Percentiles rank a stretch among this genome's conserved stretches.
Conservation (phyloP, 2,329 filamentous ascomycete species). For the Dactylella cylindrospora region DNA sequence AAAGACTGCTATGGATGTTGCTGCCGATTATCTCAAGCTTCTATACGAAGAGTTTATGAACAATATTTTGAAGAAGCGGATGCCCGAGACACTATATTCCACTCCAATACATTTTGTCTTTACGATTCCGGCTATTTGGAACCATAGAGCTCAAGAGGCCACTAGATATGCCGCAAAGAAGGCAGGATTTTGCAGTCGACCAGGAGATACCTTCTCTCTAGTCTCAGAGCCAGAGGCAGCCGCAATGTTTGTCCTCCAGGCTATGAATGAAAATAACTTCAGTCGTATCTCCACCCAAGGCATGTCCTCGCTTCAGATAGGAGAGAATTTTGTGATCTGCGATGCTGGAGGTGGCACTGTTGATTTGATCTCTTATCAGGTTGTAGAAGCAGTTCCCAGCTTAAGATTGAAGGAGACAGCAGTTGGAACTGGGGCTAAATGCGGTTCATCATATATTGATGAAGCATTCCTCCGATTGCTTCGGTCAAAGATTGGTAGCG, state of each 20-base stretch:
- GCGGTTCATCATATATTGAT: constrained; percentile 45
- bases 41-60: constrained; percentile 42
- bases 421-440: constrained; percentile 43
- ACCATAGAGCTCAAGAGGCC: constrained; percentile 25
- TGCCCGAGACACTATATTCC: constrained; percentile 25
- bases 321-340: constrained; percentile 44
- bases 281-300: not conserved
- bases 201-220: constrained; percentile 13
- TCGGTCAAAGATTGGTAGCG: constrained; percentile 7
- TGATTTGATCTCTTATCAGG: constrained; percentile 43
- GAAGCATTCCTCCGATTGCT: constrained; percentile 37
- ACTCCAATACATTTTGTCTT: constrained; percentile 46
- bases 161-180: constrained; percentile 6
- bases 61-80: constrained; percentile 4
- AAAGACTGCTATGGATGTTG: constrained; percentile 24
- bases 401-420: constrained; percentile 35
- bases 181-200: constrained; percentile 25
- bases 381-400: constrained; percentile 12
- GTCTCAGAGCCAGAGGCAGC: constrained; percentile 38
- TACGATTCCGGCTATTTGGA: constrained; percentile 43
- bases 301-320: constrained; percentile 1
- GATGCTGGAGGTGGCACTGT: constrained; percentile 46
- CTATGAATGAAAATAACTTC: constrained; percentile 16
- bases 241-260: constrained; percentile 19
- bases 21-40: constrained; percentile 34